Percentiles rank a stretch among this genome's conserved stretches.
Conservation (phyloP, 2,329 filamentous ascomycete genomes). For the Colletotrichum ledebouriae region DNA sequence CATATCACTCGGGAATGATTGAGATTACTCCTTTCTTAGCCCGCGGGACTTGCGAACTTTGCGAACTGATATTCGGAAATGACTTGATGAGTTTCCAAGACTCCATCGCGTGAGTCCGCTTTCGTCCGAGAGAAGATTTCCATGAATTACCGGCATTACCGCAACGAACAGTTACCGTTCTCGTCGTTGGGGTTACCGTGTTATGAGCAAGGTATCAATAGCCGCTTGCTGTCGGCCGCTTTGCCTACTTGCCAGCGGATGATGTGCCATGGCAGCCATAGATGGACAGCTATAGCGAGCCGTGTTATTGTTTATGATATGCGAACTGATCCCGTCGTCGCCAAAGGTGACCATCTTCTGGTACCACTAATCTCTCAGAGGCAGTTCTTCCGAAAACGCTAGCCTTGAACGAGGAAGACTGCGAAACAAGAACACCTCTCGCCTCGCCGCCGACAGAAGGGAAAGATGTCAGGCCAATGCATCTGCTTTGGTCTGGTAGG, state of each 20-base stretch:
- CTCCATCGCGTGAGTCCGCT: constrained; percentile 2
- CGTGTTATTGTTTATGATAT: constrained; percentile 15
- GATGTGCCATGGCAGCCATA: neutral
- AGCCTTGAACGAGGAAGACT: constrained; percentile 15
- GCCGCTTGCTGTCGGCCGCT: constrained; percentile 16
- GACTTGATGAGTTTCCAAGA: neutral
- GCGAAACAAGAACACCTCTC: neutral
- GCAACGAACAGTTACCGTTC: constrained; percentile 2
- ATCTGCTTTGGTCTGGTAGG: neutral
- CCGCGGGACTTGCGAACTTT: neutral
- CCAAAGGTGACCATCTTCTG: constrained; percentile 10
- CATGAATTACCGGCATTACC: neutral
- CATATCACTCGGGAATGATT: neutral
- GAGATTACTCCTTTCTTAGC: neutral
- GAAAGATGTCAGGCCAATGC: neutral
- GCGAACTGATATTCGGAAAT: neutral
- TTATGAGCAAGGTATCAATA: constrained; percentile 23
- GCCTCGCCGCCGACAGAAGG: neutral
- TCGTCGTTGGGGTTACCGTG: constrained; percentile 1
- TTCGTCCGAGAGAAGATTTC: neutral
- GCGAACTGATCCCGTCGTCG: constrained; percentile 1
- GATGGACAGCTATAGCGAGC: constrained; percentile 24
- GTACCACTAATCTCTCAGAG: constrained; percentile 13
- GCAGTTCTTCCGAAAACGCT: constrained; percentile 31
- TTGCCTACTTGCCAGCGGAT: constrained; percentile 15